These are phyloP conservation scores for Tulasnella sp. DNA, from an alignment of 768 basidiomycete genomes.

Conservation along the genomic window DNA sequence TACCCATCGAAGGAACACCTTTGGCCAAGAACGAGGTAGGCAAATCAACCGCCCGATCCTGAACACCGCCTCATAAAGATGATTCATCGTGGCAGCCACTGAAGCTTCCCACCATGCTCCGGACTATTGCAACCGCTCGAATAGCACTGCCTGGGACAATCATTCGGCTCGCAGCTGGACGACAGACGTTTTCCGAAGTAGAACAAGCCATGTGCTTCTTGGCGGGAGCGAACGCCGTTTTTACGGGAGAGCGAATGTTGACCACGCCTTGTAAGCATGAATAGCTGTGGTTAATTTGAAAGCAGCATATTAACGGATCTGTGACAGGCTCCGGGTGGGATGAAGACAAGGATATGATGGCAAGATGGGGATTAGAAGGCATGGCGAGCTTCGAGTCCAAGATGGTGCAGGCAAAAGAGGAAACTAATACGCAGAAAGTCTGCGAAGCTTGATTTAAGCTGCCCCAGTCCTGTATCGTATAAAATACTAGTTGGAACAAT, in stretches of 20 bases:
- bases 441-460: not conserved
- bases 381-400: constrained; percentile 81
- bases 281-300: not conserved
- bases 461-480: not conserved
- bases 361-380: constrained; percentile 81
- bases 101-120: constrained; percentile 68
- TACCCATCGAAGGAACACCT: constrained; percentile 91
- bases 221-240: constrained; percentile 96
- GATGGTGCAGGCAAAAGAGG: constrained; percentile 16
- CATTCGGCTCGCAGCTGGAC: constrained; percentile 88
- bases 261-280: constrained; percentile 79
- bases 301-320: constrained; percentile 2
- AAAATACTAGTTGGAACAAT: not conserved
- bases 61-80: not conserved
- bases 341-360: constrained; percentile 94
- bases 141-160: constrained; percentile 87
- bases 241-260: constrained; percentile 96
- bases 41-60: not conserved
- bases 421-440: not conserved
- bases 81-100: constrained; percentile 45
- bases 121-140: constrained; percentile 91
- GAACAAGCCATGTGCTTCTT: constrained; percentile 98
- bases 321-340: constrained; percentile 82
- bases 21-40: constrained; percentile 78
- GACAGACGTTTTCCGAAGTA: constrained; percentile 77